phyloP scores from a whole-genome alignment of 2,329 filamentous ascomycete genomes.

The Penicillium verrucosum region DNA sequence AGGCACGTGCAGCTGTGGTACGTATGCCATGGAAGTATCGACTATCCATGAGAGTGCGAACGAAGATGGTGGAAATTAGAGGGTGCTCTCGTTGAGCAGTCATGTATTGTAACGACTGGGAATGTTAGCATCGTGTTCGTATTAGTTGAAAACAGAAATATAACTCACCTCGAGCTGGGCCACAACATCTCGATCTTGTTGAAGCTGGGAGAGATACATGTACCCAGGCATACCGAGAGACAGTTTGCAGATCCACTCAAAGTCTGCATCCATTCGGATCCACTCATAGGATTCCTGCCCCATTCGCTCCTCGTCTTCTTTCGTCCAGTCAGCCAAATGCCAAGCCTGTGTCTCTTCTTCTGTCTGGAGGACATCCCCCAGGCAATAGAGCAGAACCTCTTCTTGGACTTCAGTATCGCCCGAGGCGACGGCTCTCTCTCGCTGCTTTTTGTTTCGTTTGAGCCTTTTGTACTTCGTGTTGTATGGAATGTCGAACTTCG shows the following conservation, averaged over 20 bases:
- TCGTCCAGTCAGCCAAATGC: slow-evolving; percentile 83
- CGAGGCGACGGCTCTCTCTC: slow-evolving; percentile 68
- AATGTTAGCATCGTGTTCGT: slow-evolving; percentile 1
- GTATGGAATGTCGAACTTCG: slow-evolving; percentile 91
- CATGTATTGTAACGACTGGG: slow-evolving; percentile 68
- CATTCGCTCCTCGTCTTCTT: slow-evolving; percentile 86
- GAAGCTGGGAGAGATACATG: slow-evolving; percentile 96
- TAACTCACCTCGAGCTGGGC: slow-evolving; percentile 63
- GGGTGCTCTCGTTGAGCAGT: slow-evolving; percentile 65
- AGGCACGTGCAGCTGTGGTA: slow-evolving; percentile 73
- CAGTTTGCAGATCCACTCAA: slow-evolving; percentile 93
- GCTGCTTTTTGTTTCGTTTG: slow-evolving; percentile 79
- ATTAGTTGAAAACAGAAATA: neutral
- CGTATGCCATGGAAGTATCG: slow-evolving; percentile 94
- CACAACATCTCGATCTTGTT: slow-evolving; percentile 94
- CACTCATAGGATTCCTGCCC: slow-evolving; percentile 96
- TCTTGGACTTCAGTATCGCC: slow-evolving; percentile 67
- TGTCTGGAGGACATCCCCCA: slow-evolving; percentile 84
- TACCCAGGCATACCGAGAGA: slow-evolving; percentile 81
- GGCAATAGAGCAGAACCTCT: slow-evolving; percentile 81
- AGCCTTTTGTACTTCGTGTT: slow-evolving; percentile 98
- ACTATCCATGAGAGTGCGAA: slow-evolving; percentile 83
- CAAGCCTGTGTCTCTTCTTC: slow-evolving; percentile 79
- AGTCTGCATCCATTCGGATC: slow-evolving; percentile 97
- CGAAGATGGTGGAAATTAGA: slow-evolving; percentile 82